These are phyloP conservation scores for Bremia lactucae DNA, from an alignment of 352 stramenopile species.

Conservation along the genomic window DNA sequence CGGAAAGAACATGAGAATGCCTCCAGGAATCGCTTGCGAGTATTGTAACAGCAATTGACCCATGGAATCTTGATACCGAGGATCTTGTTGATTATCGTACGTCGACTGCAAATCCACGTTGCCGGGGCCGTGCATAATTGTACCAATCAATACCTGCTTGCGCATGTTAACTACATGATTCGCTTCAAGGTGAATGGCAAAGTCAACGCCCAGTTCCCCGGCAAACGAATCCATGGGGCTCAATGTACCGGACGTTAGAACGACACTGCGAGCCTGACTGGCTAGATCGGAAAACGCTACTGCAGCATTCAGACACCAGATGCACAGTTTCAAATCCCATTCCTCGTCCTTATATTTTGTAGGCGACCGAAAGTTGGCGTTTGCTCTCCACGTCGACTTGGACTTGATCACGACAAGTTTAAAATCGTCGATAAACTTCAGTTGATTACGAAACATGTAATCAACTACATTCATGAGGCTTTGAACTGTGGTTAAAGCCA, in stretches of 20 bases:
- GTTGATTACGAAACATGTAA: conserved; percentile 71
- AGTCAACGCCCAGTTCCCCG: conserved; percentile 67
- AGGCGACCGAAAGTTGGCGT: conserved; percentile 13
- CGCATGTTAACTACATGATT: conserved; percentile 84
- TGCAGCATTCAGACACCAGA: conserved; percentile 80
- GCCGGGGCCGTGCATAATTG: conserved; percentile 55
- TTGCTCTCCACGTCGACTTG: conserved; percentile 15
- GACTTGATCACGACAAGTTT: conserved; percentile 47
- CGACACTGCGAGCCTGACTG: conserved; percentile 51
- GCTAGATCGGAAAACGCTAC: conserved; percentile 78
- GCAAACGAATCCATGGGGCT: conserved; percentile 85
- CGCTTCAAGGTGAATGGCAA: conserved; percentile 70
- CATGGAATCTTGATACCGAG: conserved; percentile 74
- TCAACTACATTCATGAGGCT: conserved; percentile 57
- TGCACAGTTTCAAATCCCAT: conserved; percentile 63
- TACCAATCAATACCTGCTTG: conserved; percentile 73
- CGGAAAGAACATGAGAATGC: conserved; percentile 81
- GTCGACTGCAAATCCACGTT: conserved; percentile 63
- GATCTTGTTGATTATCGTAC: conserved; percentile 76
- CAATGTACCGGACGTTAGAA: conserved; percentile 77
- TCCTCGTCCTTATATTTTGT: conserved; percentile 24
- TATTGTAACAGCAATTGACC: conserved; percentile 67
- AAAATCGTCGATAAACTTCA: conserved; percentile 79
- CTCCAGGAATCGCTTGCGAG: conserved; percentile 50
- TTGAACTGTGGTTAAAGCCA: conserved; percentile 47